Base-by-base conservation (phyloP, 2,329 filamentous ascomycete species). In the Claviceps spartinae region DNA sequence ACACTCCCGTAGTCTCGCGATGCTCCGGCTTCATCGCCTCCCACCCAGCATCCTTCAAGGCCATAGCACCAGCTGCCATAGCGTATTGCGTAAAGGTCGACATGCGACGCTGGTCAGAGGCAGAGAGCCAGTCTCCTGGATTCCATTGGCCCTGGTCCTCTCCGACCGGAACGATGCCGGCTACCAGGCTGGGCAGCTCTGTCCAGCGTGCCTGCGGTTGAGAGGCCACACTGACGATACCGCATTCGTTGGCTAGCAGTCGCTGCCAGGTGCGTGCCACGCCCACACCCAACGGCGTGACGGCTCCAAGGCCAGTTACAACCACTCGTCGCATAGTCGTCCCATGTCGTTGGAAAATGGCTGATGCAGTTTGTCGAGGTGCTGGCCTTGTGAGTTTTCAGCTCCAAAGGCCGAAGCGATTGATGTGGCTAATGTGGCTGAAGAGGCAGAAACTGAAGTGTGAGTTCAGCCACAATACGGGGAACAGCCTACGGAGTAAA, bases 11-110 rank as follows among this genome's bases (percentile, higher is more conserved):
- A 51, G 76, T 76, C 62, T 95, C 86, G 24, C 78, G 75, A 53
- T 90, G 79, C 24, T 81, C 75, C 18, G 75, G 72, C 4, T 63
- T 68, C 5, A 70, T 71, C 0, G 84, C 81, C 48, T 77, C 73
- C 88, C 90, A 96, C 2, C 77, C 81, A 1, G 91, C 85, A 72
- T 97, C 88, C 30, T 79, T 69, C 49, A 98, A 72, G 0, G 93
- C 93, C 77, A 97, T 93, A 49, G 88, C 79, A 0, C 88, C 78
- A 2, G 90, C 88, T 13, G 86, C 88, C 62, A 95, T 77, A 14
- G 90, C 91, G 70, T 94, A 97, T 66, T 97, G 90, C 4, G 89
- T 80, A 64, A 97, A 97, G 24, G 73, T 76, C n/a, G 93, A 89
- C 82, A 94, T 94, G 62, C 88, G 85, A 4, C 89, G 80, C 62